Evolutionary conservation across 139 green algal species (phyloP), one percentile per base, ranked within the genome.

Genomic region (Chlamydomonas incerta): DNA sequence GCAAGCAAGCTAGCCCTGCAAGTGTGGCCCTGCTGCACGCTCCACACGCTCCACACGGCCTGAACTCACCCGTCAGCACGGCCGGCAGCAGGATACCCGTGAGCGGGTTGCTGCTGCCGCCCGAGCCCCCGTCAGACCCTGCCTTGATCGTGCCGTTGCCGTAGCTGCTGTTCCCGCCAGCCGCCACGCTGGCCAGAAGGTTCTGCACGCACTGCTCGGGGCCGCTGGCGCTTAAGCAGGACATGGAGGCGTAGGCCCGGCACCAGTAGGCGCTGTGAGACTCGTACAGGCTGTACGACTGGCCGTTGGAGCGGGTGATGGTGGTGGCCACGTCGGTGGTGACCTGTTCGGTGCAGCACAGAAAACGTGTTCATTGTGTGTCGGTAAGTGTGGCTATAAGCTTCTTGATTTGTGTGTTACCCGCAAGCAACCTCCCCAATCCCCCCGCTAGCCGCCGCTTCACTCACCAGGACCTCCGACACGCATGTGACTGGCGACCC

Each of bases 201-300:
- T 83, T 37, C 77, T 34, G 34, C 24, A 83, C 77, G 41, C 77
- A 83, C 29, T 74, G 63, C 62, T 83, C 77, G 13, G 77, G 77
- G 46, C 77, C 77, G 77, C 63, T 83, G 20, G 77, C 77, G 41
- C 63, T 74, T 0, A 83, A 46, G n/a, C 77, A 83, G 0, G 63
- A 66, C 77, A 83, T 83, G 65, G 41, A 67, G 17, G n/a, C 77
- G 77, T 83, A 83, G 20, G 63, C 63, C 0, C n/a, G 29, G 46
- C 77, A 83, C 77, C 77, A 83, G 58, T 74, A 73, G 35, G 35
- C 10, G 63, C 35, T 63, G 76, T 63, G 15, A 33, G 35, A 35
- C 41, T 83, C 76, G 46, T 66, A 83, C 62, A 83, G 31, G 34
- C 26, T 58, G 63, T 83, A 83, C 28, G 77, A 74, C n/a, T 52